Base-by-base conservation (phyloP, 2,329 filamentous ascomycete genomes). In the Decorospora gaudefroyi region DNA sequence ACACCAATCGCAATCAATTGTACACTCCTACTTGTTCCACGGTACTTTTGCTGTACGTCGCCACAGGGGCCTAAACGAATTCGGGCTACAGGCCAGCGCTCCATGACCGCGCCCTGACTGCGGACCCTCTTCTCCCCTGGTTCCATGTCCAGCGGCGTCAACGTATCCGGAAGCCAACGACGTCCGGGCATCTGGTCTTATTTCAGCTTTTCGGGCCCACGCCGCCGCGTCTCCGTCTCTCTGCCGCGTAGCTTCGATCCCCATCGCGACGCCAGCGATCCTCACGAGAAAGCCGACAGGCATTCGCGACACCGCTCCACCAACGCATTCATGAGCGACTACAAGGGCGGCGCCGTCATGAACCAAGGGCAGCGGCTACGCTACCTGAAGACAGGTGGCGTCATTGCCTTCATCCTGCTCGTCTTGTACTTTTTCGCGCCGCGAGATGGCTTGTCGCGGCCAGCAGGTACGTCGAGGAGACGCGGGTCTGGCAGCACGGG, bases 291-390 rank as follows among this genome's bases (percentile, higher is more conserved):
- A 54, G 61, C 71, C 31, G 70, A 74, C 52, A 67, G 74, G 53
- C 73, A 75, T 55, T 61, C 64, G 30, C 63, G 58, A 44, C 59
- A 62, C 41, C 59, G 61, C 37, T 60, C 67, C 28, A 67, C 69
- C 51, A 55, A 64, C 49, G 61, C 57, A 65, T 69, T 67, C 56
- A 73, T 75, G 70, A 68, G 70, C 56, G 70, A 72, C 55, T 57
- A 70, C 61, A 74, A 74, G 65, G 62, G 70, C 42, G 67, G 69
- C 70, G 60, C 72, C 57, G 84, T 56, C 27, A 83, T 85, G 82
- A 81, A 81, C 59, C 81, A 83, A 72, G 80, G 77, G 53, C 80
- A 83, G 70, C 75, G 80, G 65, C 72, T 79, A 38, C 76, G 82
- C 49, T 83, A 78, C 61, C 62, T 85, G 59, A 85, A 84, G 74